A percentile compares a stretch with the other conserved stretches of the same genome.
Evolutionary conservation across 2,329 filamentous ascomycete species (phyloP).

Genomic region (Fusarium nelsonii): DNA sequence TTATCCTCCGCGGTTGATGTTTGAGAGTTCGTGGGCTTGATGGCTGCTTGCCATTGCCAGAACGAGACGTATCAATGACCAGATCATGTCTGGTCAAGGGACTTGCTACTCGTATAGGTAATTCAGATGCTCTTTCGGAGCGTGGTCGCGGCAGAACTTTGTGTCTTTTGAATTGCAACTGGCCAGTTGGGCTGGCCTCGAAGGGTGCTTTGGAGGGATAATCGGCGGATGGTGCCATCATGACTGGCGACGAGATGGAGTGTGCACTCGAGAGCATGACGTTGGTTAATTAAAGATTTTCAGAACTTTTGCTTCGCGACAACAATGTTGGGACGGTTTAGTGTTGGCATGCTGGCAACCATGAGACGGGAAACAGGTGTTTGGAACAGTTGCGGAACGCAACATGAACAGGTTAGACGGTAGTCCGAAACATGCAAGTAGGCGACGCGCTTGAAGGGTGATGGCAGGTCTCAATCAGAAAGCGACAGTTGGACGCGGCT

Average conservation of each 20-base stretch:
- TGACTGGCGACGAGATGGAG: slow-evolving; percentile 49
- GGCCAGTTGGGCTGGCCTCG: slow-evolving; percentile 47
- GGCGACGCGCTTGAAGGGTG: slow-evolving; percentile 30
- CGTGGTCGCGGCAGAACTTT: slow-evolving; percentile 58
- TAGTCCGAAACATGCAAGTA: slow-evolving; percentile 44
- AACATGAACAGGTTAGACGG: slow-evolving; percentile 35
- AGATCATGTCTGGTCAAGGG: slow-evolving; percentile 42
- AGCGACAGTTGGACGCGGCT: slow-evolving; percentile 30
- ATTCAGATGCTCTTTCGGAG: slow-evolving; percentile 44
- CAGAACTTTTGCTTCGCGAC: slow-evolving; percentile 43
- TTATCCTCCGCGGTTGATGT: slow-evolving; percentile 58
- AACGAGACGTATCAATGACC: slow-evolving; percentile 48
- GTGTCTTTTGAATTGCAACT: slow-evolving; percentile 61
- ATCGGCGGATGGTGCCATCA: slow-evolving; percentile 51
- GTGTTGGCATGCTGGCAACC: slow-evolving; percentile 47
- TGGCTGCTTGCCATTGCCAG: slow-evolving; percentile 50
- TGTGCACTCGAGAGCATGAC: slow-evolving; percentile 50
- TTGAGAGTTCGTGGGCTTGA: slow-evolving; percentile 57
- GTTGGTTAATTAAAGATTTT: slow-evolving; percentile 13
- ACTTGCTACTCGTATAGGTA: slow-evolving; percentile 43
- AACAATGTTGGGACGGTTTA: slow-evolving; percentile 35
- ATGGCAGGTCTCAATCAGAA: slow-evolving; percentile 24
- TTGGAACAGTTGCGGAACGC: slow-evolving; percentile 39
- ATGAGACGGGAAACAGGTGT: slow-evolving; percentile 30
- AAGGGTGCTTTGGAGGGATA: slow-evolving; percentile 47